These are phyloP conservation scores for Pythium chondricola DNA, from an alignment of 352 stramenopile species.

Conservation along the genomic window DNA sequence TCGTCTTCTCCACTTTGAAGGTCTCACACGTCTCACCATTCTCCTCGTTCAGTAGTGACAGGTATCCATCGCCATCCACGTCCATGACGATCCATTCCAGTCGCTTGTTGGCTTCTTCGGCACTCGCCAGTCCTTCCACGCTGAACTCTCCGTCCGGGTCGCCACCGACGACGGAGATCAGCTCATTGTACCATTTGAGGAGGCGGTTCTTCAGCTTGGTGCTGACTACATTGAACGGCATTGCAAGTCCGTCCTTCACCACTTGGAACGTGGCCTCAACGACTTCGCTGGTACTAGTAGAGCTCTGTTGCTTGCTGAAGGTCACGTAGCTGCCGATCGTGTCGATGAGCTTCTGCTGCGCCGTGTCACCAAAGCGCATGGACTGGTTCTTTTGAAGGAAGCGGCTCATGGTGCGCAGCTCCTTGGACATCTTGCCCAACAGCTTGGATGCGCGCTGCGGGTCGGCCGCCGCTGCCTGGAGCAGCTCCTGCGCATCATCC, in stretches of 20 bases:
- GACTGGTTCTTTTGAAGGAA: conserved; percentile 79
- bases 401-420: conserved; percentile 64
- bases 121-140: conserved; percentile 10
- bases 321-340: conserved; percentile 60
- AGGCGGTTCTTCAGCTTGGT: conserved; percentile 80
- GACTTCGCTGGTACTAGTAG: conserved; percentile 7
- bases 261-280: conserved; percentile 54
- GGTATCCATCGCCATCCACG: conserved; percentile 68
- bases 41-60: conserved; percentile 61
- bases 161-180: conserved; percentile 46
- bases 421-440: conserved; percentile 57
- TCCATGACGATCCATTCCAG: conserved; percentile 63
- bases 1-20: conserved; percentile 67
- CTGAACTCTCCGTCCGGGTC: conserved; percentile 33
- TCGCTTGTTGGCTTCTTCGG: conserved; percentile 5
- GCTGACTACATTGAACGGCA: conserved; percentile 78
- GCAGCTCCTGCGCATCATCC: conserved; percentile 60
- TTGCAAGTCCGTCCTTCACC: conserved; percentile 75
- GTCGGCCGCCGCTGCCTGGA: conserved; percentile 22
- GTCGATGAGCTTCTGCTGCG: conserved; percentile 76
- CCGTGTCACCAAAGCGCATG: conserved; percentile 68
- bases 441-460: conserved; percentile 21
- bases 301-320: conserved; percentile 39
- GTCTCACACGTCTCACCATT: conserved; percentile 62
- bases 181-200: conserved; percentile 83